Percentiles rank a stretch among this genome's conserved stretches.
phyloP scores from a whole-genome alignment of 345 rosid species.

The Hypericum androsaemum region DNA sequence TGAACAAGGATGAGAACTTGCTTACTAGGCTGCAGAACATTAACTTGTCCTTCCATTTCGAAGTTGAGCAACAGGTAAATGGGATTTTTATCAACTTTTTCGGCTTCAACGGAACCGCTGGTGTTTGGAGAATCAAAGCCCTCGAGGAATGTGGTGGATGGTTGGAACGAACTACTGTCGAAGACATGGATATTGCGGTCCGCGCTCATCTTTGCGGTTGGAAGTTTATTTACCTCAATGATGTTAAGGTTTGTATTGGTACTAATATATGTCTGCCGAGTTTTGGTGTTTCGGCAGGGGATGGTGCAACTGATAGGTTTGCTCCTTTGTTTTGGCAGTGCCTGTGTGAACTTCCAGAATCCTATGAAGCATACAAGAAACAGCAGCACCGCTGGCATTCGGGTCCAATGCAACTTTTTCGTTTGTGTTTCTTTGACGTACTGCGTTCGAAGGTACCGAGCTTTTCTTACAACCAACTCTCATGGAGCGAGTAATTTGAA shows the following conservation, averaged over 20 bases:
- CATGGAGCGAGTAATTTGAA: not conserved
- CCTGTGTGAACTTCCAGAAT: slow-evolving; percentile 92
- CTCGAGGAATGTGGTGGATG: slow-evolving; percentile 94
- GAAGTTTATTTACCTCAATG: slow-evolving; percentile 80
- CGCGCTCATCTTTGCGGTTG: slow-evolving; percentile 94
- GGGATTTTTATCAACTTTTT: slow-evolving; percentile 75
- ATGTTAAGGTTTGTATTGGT: slow-evolving; percentile 49
- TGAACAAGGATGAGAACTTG: slow-evolving; percentile 86
- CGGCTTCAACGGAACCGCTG: slow-evolving; percentile 93
- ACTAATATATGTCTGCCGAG: slow-evolving; percentile 1
- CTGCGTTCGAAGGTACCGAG: slow-evolving; percentile 60
- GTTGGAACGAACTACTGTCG: slow-evolving; percentile 86
- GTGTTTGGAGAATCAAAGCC: slow-evolving; percentile 89
- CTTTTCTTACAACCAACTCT: not conserved
- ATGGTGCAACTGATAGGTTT: not conserved
- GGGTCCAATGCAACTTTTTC: slow-evolving; percentile 91
- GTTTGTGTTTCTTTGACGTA: slow-evolving; percentile 63
- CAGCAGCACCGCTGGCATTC: slow-evolving; percentile 99
- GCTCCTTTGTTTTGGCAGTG: slow-evolving; percentile 35
- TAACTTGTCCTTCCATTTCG: slow-evolving; percentile 81
- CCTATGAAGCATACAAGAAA: slow-evolving; percentile 88
- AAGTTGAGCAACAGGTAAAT: slow-evolving; percentile 90
- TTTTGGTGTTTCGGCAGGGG: slow-evolving; percentile 6
- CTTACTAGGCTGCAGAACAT: slow-evolving; percentile 84
- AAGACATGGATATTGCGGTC: slow-evolving; percentile 91